phyloP scores from a whole-genome alignment of 495 filamentous ascomycete species.

The Neurospora sp. region DNA sequence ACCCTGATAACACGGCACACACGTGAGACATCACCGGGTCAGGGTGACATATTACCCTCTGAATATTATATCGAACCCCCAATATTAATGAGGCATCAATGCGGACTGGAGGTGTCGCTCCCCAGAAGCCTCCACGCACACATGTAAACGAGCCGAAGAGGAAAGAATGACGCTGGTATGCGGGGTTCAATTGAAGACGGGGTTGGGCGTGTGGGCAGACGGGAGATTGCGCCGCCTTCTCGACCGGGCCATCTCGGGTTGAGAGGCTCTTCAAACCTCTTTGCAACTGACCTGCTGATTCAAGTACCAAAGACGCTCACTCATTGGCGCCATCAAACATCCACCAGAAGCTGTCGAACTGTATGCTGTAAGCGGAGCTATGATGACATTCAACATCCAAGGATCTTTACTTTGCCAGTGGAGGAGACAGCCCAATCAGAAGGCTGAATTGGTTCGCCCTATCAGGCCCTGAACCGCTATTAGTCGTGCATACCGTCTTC shows the following conservation, averaged over 20 bases:
- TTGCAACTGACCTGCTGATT: background rate
- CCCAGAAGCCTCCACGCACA: background rate
- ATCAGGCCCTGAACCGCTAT: background rate
- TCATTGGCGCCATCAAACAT: background rate
- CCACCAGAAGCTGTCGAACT: background rate
- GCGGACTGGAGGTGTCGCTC: background rate
- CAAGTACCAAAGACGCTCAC: background rate
- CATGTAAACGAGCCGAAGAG: background rate
- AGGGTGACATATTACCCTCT: background rate
- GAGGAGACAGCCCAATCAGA: background rate
- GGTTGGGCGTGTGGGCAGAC: background rate
- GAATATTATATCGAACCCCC: background rate
- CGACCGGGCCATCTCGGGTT: background rate
- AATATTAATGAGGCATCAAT: background rate
- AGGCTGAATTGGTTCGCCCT: background rate
- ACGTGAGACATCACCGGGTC: background rate
- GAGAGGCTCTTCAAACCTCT: background rate
- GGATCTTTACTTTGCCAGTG: background rate
- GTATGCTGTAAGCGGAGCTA: background rate
- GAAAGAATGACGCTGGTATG: background rate
- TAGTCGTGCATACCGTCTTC: background rate
- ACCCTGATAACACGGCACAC: background rate
- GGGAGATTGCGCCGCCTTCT: background rate
- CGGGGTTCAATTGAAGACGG: background rate
- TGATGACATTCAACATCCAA: background rate